Base-by-base conservation (phyloP, 257 asterid genomes). In the Solanum bukasovii region DNA sequence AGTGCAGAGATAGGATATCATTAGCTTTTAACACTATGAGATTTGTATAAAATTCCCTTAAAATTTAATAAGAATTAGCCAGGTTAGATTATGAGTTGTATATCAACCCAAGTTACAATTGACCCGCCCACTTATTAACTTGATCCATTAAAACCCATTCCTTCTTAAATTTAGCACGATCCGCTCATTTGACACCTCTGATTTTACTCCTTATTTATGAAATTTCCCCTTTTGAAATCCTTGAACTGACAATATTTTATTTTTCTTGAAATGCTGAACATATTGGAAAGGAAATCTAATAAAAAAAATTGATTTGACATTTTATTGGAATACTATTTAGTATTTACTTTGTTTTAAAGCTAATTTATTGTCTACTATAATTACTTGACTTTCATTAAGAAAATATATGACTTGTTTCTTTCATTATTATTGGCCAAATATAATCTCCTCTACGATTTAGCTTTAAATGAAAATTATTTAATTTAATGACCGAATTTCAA, bases 1-100 rank as follows among this genome's bases (percentile, higher is more conserved):
- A 44, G 16, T 11, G 0, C 52, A 44, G 2, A 44, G 0, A 4
- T 12, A n/a, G n/a, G n/a, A n/a, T n/a, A n/a, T n/a, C n/a, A n/a
- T n/a, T n/a, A n/a, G n/a, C n/a, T n/a, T n/a, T n/a, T n/a, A 44
- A 44, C 56, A 44, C 56, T 44, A 44, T 4, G 56, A 1, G 18
- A 2, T 13, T 4, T 44, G 18, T 44, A 2, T 44, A 13, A 44
- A 44, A 13, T 44, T 44, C 52, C 14, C 2, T 44, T 44, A 44
- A 20, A 1, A 20, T 3, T 59, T 59, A 20, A 12, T 59, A 7
- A 59, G 11, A 56, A 8, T 6, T 56, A 18, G 25, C 3, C 13
- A 20, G 5, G 11, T 21, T 20, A 3, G 27, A 21, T 59, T 59
- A 21, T 21, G 67, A 59, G 5, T 8, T 3, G 27, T 21, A 7